These are phyloP conservation scores for Lycium ferocissimum DNA, from an alignment of 257 asterid genomes.

Conservation along the genomic window DNA sequence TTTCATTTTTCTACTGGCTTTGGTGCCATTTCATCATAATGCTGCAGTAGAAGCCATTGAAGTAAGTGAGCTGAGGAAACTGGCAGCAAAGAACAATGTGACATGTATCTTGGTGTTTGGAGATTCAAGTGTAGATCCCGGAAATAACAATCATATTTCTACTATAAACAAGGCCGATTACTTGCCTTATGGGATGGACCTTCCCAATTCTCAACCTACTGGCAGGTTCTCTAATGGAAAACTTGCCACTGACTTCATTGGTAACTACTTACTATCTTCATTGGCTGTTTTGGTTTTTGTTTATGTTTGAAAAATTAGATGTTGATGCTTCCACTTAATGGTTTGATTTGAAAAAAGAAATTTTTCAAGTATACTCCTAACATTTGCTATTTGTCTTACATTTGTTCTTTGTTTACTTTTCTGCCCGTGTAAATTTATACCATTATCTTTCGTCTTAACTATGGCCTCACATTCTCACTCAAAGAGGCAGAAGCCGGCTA, in stretches of 20 bases:
- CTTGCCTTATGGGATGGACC: constrained; percentile 57
- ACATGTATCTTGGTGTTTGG: constrained; percentile 59
- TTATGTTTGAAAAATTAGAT: too few species aligned
- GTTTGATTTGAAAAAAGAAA: too few species aligned
- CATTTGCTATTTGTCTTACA: not conserved
- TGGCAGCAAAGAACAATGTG: constrained; percentile 48
- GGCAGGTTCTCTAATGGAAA: constrained; percentile 62
- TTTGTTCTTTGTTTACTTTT: not conserved
- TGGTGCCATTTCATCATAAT: constrained; percentile 10
- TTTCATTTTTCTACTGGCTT: constrained; percentile 2
- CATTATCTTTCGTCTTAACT: too few species aligned
- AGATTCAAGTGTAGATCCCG: constrained; percentile 69
- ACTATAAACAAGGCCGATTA: constrained; percentile 48
- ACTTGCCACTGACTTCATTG: constrained; percentile 58
- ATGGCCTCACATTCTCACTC: too few species aligned
- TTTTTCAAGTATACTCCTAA: too few species aligned
- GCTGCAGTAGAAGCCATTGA: constrained; percentile 30
- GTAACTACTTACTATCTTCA: constrained; percentile 19
- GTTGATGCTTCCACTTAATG: not conserved
- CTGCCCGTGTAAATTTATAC: not conserved
- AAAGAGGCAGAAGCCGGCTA: too few species aligned
- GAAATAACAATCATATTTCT: constrained; percentile 52
- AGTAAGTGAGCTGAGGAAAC: constrained; percentile 34
- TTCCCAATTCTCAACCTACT: constrained; percentile 45
- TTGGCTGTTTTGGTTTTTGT: too few species aligned